Base-by-base conservation (phyloP, 805 yeast genomes). In the Candida orba region DNA sequence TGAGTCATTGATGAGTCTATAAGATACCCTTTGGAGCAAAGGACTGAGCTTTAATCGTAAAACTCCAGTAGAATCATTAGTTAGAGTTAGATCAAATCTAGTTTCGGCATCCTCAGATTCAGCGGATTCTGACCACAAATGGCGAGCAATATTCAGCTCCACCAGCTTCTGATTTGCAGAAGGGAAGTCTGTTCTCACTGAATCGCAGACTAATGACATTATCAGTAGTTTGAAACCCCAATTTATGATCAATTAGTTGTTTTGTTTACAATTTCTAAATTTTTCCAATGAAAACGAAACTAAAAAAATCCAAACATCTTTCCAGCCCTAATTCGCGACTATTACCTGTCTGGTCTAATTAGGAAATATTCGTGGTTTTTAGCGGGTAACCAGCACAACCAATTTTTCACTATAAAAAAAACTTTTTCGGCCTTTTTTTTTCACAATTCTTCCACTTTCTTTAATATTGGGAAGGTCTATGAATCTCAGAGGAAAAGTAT, bases 1-100 rank as follows among this genome's bases (percentile, higher is more conserved):
- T 2, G 50, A 41, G 17, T 51, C 49, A 30, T 58, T 55, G 0
- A 52, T 6, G 2, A 59, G 15, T 37, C 54, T 47, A 31, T 57
- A 51, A 25, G 34, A 38, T 15, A 58, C 34, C 14, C 76, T 53
- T 10, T 60, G 59, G 36, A 72, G 71, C 18, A 39, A 18, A 12
- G 46, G 24, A 6, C 42, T 34, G 14, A 24, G 8, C 12, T 31
- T 18, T 24, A 43, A 24, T 12, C 13, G 18, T 17, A 69, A 43
- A 2, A 51, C 48, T n/a, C 41, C 52, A 6, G 57, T 48, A 17
- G 36, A 31, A 29, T 48, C 49, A 4, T 42, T 45, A 1, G 56
- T 40, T 23, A 54, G 46, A 8, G 45, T 36, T 9, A 43, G 22
- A 34, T 48, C 48, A 48, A 57, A 56, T 2, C 23, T n/a, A 2